Conservation (phyloP, 257 asterid genomes). For the Petunia secreta region DNA sequence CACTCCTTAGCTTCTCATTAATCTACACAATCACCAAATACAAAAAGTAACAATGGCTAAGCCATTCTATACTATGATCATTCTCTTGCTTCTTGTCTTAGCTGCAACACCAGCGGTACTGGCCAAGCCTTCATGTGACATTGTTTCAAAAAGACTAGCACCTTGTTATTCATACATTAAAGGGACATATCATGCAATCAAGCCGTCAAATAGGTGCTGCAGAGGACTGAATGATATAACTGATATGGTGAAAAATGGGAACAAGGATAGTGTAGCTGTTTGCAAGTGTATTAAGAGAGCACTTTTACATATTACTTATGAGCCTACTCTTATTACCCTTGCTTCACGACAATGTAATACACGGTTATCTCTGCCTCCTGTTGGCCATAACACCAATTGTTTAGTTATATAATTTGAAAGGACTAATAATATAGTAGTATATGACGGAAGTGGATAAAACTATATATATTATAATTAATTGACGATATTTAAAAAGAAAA, state of each 20-base stretch:
- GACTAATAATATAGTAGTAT: not conserved
- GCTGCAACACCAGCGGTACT: not conserved
- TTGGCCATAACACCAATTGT: slow-evolving; percentile 20
- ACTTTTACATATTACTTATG: slow-evolving; percentile 3
- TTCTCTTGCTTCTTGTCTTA: slow-evolving; percentile 3
- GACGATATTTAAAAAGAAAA: not conserved
- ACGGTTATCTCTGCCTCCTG: slow-evolving; percentile 1
- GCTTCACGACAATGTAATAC: slow-evolving; percentile 15
- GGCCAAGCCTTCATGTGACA: not conserved
- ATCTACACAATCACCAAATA: not conserved
- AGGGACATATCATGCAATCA: slow-evolving; percentile 22
- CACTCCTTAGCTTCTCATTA: not conserved
- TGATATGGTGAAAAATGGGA: not conserved
- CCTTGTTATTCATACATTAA: slow-evolving; percentile 12
- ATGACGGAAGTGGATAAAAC: not conserved
- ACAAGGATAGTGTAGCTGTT: not conserved
- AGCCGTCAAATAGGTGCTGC: slow-evolving; percentile 22
- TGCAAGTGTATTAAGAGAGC: slow-evolving; percentile 17
- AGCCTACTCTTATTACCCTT: not conserved
- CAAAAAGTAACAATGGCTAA: not conserved
- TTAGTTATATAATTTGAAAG: too few relatives aligned
- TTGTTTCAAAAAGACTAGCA: slow-evolving; percentile 1
- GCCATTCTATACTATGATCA: not conserved
- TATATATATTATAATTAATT: not conserved
- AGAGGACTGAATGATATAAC: slow-evolving; percentile 14